Evolutionary conservation across 129 eudicot species (phyloP).

Genomic region (Silybum marianum): DNA sequence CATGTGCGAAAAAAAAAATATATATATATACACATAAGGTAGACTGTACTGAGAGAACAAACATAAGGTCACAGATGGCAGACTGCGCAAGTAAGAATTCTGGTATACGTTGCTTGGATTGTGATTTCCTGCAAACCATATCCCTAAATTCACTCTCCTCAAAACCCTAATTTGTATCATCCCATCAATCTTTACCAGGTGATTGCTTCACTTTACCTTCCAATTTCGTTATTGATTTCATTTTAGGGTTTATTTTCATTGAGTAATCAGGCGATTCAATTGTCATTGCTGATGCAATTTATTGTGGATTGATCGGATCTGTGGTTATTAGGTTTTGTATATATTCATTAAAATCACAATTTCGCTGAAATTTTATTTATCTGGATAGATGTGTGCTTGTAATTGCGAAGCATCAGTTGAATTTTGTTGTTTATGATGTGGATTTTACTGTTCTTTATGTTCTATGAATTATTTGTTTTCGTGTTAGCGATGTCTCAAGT

Average conservation of each 20-base stretch:
- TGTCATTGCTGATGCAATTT: neutral
- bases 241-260: neutral
- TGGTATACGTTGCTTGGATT: conserved; percentile 15
- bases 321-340: neutral
- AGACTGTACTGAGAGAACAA: conserved; percentile 10
- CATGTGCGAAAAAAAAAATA: neutral
- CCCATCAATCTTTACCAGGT: conserved; percentile 10
- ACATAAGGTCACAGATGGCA: conserved; percentile 29
- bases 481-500: neutral
- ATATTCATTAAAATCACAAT: neutral
- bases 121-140: conserved; percentile 10
- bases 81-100: conserved; percentile 18
- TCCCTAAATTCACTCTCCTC: conserved; percentile 2
- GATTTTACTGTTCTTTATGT: neutral
- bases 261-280: neutral
- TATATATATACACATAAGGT: too few species aligned
- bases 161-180: conserved; percentile 1
- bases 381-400: neutral
- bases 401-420: neutral
- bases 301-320: conserved; percentile 21
- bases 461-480: neutral
- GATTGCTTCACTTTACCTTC: neutral
- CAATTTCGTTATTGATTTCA: neutral
- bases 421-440: conserved; percentile 5
- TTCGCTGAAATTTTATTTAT: neutral